These are phyloP conservation scores for Pseudopediastrum boryanum DNA, from an alignment of 139 green algal genomes.

Conservation along the genomic window DNA sequence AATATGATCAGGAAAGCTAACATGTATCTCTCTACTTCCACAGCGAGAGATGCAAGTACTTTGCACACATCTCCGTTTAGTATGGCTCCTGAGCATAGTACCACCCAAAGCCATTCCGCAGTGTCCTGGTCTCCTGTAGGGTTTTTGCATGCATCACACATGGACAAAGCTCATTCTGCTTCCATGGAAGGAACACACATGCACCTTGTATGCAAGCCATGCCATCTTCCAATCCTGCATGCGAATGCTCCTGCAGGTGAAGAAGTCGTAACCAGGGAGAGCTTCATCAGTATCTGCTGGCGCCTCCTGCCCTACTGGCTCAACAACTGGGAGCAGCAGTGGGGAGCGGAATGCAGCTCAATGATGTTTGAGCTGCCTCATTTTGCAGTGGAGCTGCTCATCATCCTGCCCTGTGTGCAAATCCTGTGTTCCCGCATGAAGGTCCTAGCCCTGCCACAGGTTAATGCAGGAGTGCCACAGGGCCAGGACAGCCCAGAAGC, in stretches of 20 bases:
- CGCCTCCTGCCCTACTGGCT: conserved; percentile 89
- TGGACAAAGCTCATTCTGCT: too few species aligned
- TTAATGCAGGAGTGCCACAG: conserved; percentile 42
- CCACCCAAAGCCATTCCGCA: too few species aligned
- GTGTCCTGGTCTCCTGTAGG: too few species aligned
- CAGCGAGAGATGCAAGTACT: too few species aligned
- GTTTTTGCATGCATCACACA: too few species aligned
- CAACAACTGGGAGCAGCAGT: conserved; percentile 87
- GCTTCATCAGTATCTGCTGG: conserved; percentile 83
- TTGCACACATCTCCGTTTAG: too few species aligned
- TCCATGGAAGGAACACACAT: too few species aligned
- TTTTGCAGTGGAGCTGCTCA: conserved; percentile 86
- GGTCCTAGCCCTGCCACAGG: conserved; percentile 66
- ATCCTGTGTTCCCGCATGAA: conserved; percentile 77
- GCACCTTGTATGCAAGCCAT: too few species aligned
- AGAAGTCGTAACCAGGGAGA: conserved; percentile 80
- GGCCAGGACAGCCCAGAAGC: conserved; percentile 6
- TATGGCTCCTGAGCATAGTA: too few species aligned
- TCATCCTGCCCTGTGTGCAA: conserved; percentile 81
- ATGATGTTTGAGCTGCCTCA: conserved; percentile 89
- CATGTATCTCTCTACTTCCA: too few species aligned
- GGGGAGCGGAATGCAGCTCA: conserved; percentile 60
- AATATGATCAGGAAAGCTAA: too few species aligned
- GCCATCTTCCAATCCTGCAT: too few species aligned
- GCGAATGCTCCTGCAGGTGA: conserved; percentile 64